Evolutionary conservation across 371 early-diverging fungal genomes (phyloP).

Genomic region (Apophysomyces variabilis): DNA sequence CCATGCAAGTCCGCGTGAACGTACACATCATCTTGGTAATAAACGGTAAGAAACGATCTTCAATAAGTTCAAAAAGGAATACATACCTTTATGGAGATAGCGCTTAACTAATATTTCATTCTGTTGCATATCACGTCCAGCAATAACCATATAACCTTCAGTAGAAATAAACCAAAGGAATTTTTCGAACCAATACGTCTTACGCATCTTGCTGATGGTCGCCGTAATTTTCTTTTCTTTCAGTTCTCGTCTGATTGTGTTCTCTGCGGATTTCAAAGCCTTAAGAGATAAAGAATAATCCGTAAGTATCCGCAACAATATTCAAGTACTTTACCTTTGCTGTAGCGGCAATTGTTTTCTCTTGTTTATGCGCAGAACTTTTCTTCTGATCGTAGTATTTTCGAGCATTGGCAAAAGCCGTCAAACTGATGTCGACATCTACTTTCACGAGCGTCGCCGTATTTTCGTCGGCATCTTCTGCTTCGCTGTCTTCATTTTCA

Average conservation of each 20-base stretch:
- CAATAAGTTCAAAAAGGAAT: conserved; percentile 1
- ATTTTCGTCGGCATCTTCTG: conserved; percentile 45
- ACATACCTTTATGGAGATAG: conserved; percentile 65
- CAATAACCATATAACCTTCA: conserved; percentile 95
- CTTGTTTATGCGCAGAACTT: conserved; percentile 82
- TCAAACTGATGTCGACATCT: conserved; percentile 85
- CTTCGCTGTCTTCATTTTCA: conserved; percentile 28
- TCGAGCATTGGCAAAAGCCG: conserved; percentile 93
- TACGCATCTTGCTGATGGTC: conserved; percentile 85
- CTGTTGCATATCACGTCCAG: conserved; percentile 97
- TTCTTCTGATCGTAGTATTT: conserved; percentile 89
- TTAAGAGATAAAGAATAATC: conserved; percentile 1
- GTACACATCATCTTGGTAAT: conserved; percentile 78
- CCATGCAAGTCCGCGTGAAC: conserved; percentile 98
- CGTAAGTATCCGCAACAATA: not conserved
- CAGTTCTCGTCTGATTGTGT: conserved; percentile 84
- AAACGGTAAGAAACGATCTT: conserved; percentile 5
- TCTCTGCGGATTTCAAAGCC: conserved; percentile 90
- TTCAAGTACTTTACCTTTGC: conserved; percentile 46
- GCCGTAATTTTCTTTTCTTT: conserved; percentile 75
- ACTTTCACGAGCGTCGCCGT: conserved; percentile 47
- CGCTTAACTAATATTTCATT: conserved; percentile 97
- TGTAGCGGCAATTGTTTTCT: conserved; percentile 87
- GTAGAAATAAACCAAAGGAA: conserved; percentile 98
- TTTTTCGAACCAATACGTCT: conserved; percentile 99